Percentiles rank a stretch among this genome's conserved stretches.
These are phyloP conservation scores for Sedum album DNA, from an alignment of 164 flowering plant species.

Conservation along the genomic window DNA sequence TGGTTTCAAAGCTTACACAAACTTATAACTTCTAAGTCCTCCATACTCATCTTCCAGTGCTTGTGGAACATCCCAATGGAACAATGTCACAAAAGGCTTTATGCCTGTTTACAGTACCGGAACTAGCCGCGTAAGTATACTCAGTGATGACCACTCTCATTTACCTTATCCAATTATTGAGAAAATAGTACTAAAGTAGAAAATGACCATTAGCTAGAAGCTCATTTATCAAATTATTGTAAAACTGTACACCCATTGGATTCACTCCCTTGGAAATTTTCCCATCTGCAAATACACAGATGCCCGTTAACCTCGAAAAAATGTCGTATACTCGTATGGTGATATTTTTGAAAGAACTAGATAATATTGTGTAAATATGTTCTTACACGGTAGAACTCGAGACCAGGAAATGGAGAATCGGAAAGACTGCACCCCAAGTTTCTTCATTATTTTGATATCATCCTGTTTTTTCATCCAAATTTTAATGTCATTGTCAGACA, in stretches of 20 bases:
- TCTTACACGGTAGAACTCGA: constrained; percentile 27
- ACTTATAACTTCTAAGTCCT: constrained; percentile 14
- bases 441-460: constrained; percentile 21
- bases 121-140: too few relatives aligned
- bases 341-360: too few relatives aligned
- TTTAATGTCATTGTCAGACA: too few relatives aligned
- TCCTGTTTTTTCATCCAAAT: constrained; percentile 13
- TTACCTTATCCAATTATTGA: too few relatives aligned
- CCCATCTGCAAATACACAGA: constrained; percentile 17
- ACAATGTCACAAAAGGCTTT: constrained; percentile 19
- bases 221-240: constrained; percentile 39
- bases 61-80: constrained; percentile 31
- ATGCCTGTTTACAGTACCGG: too few relatives aligned
- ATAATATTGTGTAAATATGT: too few relatives aligned
- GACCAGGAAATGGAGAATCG: constrained; percentile 37
- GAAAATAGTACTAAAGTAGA: too few relatives aligned
- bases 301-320: too few relatives aligned
- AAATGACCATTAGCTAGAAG: constrained; percentile 31
- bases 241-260: constrained; percentile 22
- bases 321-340: too few relatives aligned
- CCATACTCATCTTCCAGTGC: constrained; percentile 23
- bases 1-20: constrained; percentile 22
- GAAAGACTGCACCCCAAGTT: constrained; percentile 21
- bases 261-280: constrained; percentile 23
- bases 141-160: too few relatives aligned